Percentiles rank a stretch among this genome's conserved stretches.
Conservation (phyloP, 768 basidiomycete species). For the Amanita jacksonii region DNA sequence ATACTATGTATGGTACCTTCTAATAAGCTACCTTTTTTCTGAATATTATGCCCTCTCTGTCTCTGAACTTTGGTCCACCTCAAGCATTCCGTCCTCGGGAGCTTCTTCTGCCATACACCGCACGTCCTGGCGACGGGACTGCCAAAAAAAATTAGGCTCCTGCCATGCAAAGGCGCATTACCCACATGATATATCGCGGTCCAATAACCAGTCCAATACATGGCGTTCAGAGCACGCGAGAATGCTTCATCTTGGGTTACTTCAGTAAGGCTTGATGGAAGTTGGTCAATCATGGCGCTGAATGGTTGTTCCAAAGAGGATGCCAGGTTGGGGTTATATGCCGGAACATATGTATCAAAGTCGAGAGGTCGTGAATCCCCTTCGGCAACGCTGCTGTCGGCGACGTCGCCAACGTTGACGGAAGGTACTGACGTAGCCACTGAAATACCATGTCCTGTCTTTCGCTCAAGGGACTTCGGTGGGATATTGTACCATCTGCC, state of each 20-base stretch:
- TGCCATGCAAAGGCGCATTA: conserved; percentile 6
- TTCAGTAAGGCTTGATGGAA: conserved; percentile 24
- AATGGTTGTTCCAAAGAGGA: conserved; percentile 15
- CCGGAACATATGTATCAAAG: conserved; percentile 63
- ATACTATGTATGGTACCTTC: background rate
- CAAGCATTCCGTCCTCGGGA: background rate
- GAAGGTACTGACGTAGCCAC: conserved; percentile 10
- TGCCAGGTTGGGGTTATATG: conserved; percentile 52
- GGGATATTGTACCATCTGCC: conserved; percentile 75
- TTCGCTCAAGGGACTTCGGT: conserved; percentile 14
- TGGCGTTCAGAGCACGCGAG: conserved; percentile 60
- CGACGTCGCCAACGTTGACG: conserved; percentile 1
- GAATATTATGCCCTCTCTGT: background rate
- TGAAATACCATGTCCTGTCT: conserved; percentile 17
- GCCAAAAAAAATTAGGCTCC: conserved; percentile 5
- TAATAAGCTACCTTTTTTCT: too few species aligned
- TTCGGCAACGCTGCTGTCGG: conserved; percentile 4
- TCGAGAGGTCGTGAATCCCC: conserved; percentile 53
- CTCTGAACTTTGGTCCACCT: background rate
- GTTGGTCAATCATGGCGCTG: conserved; percentile 11
- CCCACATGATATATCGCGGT: conserved; percentile 75
- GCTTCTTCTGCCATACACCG: background rate
- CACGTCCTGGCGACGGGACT: conserved; percentile 25
- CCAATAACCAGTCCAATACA: conserved; percentile 88
- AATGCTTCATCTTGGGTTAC: conserved; percentile 71